Evolutionary conservation across 2,329 filamentous ascomycete genomes (phyloP).

Genomic region (Didymella exigua): DNA sequence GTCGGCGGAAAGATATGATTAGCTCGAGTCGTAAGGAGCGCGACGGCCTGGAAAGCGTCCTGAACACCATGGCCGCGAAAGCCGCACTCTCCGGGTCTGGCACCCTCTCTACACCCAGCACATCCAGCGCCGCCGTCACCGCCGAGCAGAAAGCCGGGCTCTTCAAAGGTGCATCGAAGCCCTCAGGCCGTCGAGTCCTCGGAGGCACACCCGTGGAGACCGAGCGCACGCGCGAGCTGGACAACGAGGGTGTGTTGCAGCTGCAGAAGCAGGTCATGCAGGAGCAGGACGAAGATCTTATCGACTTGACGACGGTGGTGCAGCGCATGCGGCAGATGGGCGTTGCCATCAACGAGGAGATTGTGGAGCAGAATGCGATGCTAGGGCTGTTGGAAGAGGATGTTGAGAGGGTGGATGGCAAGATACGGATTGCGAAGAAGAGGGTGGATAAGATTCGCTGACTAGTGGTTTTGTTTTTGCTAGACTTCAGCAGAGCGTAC

Average conservation of each 20-base stretch:
- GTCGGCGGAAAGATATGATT: slow-evolving; percentile 72
- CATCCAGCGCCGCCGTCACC: slow-evolving; percentile 42
- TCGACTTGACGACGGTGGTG: slow-evolving; percentile 71
- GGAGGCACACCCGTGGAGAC: slow-evolving; percentile 77
- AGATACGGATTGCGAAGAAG: slow-evolving; percentile 76
- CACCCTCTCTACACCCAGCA: slow-evolving; percentile 30
- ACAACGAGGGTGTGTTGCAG: slow-evolving; percentile 75
- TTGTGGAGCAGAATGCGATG: slow-evolving; percentile 61
- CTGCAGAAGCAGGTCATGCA: slow-evolving; percentile 75
- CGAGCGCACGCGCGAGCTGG: slow-evolving; percentile 74
- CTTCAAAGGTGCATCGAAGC: slow-evolving; percentile 37
- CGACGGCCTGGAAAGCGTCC: slow-evolving; percentile 75
- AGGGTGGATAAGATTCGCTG: slow-evolving; percentile 67
- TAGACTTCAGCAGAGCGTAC: neutral
- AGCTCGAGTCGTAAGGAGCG: slow-evolving; percentile 71
- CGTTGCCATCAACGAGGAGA: slow-evolving; percentile 74
- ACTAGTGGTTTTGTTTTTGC: neutral
- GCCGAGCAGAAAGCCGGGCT: slow-evolving; percentile 45
- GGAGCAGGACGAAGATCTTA: slow-evolving; percentile 76
- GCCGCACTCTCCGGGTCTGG: slow-evolving; percentile 49
- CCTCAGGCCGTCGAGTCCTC: slow-evolving; percentile 66
- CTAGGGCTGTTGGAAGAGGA: slow-evolving; percentile 70
- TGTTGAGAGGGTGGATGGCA: slow-evolving; percentile 67
- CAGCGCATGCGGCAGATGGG: slow-evolving; percentile 78
- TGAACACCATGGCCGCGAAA: slow-evolving; percentile 66